Evolutionary conservation across 495 filamentous ascomycete species (phyloP), one percentile per base, ranked within the genome.

Genomic region (Opeltia flavorubescens): DNA sequence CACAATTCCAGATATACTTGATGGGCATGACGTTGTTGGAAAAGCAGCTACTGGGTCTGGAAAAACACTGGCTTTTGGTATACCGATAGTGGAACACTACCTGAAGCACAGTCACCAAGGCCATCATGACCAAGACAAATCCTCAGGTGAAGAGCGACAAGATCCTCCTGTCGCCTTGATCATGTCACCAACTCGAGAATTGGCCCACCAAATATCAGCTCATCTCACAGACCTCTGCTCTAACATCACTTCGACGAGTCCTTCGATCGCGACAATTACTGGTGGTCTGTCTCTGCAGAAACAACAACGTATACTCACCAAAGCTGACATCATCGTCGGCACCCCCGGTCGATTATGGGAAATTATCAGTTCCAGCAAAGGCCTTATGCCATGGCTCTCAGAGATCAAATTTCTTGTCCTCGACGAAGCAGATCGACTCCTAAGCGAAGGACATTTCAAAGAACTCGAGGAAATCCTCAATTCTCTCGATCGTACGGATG

Each of bases 331-430:
- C 34, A 75, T 98, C 25, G 72, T 98, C 54, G 91, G 84, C 25
- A 98, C 91, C 0, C 91, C 91, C 2, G 91, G 91, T 8, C 72
- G 91, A 48, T 66, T 95, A 43, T 98, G 93, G 93, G 93, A 98
- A 58, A 77, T 95, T 21, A 74, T 96, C 28, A 86, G 81, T 59
- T 66, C 66, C 12, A 78, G 75, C 2, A 56, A 67, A n/a, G 81
- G 67, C 49, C 68, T 77, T 49, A 69, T 77, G 42, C 62, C 68
- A 1, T 73, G 72, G n/a, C 75, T 95, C 49, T 75, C 74, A 52
- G 57, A 66, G 12, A 80, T 95, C 33, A 71, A 76, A 39, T 95
- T 87, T 52, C 67, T 98, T 2, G 87, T 96, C 0, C 71, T 98
- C 4, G 91, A 98, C 55, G 91, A 98, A 66, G 91, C 93, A 0